A percentile compares a stretch with the other conserved stretches of the same genome.
These are phyloP conservation scores for Sporisorium exsertum DNA, from an alignment of 1,284 basidiomycete genomes.

Conservation along the genomic window DNA sequence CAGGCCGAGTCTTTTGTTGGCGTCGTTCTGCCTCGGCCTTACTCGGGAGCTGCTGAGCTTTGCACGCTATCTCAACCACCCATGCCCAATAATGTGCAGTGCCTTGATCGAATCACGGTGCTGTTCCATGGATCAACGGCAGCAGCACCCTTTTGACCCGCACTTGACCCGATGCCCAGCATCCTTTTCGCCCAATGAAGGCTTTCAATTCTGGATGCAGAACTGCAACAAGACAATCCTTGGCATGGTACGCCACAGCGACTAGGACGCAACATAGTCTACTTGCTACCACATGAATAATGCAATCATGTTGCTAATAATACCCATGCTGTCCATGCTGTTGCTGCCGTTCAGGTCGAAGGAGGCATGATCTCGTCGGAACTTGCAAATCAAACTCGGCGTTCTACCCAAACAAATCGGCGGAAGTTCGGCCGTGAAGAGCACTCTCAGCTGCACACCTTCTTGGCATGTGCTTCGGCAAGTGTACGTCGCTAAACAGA, in stretches of 20 bases:
- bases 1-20: not conserved
- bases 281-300: too few relatives aligned
- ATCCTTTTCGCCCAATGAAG: too few relatives aligned
- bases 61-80: not conserved
- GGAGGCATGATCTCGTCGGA: too few relatives aligned
- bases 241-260: not conserved
- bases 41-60: not conserved
- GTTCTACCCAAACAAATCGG: not conserved
- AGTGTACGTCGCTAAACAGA: not conserved
- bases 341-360: too few relatives aligned
- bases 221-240: too few relatives aligned
- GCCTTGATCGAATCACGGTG: not conserved
- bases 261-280: not conserved
- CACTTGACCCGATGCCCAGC: too few relatives aligned
- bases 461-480: not conserved
- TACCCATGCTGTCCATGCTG: too few relatives aligned
- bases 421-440: not conserved
- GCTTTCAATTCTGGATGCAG: too few relatives aligned
- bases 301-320: too few relatives aligned
- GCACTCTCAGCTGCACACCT: not conserved
- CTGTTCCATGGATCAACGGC: not conserved
- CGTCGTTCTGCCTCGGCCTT: slow-evolving; percentile 1
- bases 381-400: not conserved
- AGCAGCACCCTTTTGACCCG: not conserved
- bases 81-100: slow-evolving; percentile 1